phyloP scores from a whole-genome alignment of 2,329 filamentous ascomycete genomes.

The Pyrenochaeta sp. region DNA sequence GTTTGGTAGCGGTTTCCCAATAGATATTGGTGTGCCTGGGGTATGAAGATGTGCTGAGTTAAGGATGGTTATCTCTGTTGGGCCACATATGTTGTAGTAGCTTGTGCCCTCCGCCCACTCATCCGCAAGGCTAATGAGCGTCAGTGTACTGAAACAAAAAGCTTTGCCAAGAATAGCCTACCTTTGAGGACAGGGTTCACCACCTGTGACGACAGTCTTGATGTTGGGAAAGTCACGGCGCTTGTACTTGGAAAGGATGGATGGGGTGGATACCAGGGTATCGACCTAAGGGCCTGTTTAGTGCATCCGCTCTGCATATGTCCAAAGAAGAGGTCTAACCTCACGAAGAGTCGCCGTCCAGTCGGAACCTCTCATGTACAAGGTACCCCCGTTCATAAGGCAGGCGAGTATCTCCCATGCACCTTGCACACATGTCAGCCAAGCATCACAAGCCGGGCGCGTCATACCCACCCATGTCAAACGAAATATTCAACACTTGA shows the following conservation, averaged over 20 bases:
- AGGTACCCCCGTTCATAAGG: conserved; percentile 65
- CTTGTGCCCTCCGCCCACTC: conserved; percentile 58
- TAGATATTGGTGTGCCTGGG: conserved; percentile 57
- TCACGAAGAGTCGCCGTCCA: conserved; percentile 59
- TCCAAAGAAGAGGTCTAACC: conserved; percentile 38
- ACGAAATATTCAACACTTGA: conserved; percentile 65
- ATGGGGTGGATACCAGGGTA: conserved; percentile 64
- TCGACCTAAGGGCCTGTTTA: conserved; percentile 51
- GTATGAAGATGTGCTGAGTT: conserved; percentile 64
- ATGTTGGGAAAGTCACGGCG: conserved; percentile 60
- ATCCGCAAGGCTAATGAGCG: conserved; percentile 57
- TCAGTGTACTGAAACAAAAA: conserved; percentile 4
- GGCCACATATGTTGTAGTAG: conserved; percentile 64
- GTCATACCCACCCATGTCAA: conserved; percentile 64
- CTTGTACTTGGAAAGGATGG: conserved; percentile 60
- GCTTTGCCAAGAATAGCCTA: conserved; percentile 31
- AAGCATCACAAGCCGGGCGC: background rate
- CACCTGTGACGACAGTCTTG: conserved; percentile 62
- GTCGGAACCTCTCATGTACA: conserved; percentile 60
- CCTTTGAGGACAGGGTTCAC: conserved; percentile 60
- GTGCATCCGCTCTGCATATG: background rate
- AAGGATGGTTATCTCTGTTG: conserved; percentile 67
- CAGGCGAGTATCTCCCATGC: conserved; percentile 68
- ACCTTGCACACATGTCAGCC: conserved; percentile 46
- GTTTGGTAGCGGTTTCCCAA: conserved; percentile 65